Base-by-base conservation (phyloP, 106 monocot genomes). In the Allium cepa region DNA sequence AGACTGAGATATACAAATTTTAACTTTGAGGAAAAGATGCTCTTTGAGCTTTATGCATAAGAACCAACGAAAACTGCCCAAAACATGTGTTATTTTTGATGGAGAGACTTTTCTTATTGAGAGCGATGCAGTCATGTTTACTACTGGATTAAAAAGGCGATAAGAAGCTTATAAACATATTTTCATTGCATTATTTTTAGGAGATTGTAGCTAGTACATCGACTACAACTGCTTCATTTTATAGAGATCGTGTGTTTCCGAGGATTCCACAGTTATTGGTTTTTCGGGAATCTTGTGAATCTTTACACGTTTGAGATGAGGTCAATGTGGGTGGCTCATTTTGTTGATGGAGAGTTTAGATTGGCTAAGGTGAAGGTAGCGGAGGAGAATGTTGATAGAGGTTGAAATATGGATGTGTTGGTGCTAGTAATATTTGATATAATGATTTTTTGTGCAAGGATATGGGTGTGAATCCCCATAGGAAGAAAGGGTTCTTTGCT, bases 201-300 rank as follows among this genome's bases (percentile, higher is more conserved):
- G 63, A 72, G 8, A 72, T 78, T 12, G 72, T 82, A 0, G 69
- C 28, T 0, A 82, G 84, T 0, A 67, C 87, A 22, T 26, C 69
- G 49, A 62, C 66, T 14, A 65, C 80, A 1, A 80, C 74, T 12
- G 62, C 85, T 73, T 78, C 87, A 53, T 78, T 88, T 12, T 92
- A 85, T 48, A 87, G 85, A 78, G 85, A 85, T n/a, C 79, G 78
- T 74, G 79, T 93, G 17, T 85, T 85, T 49, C 88, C 88, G 7
- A 50, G 69, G 16, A 85, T 93, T 9, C 85, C 88, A 8, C 88
- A 8, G 70, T 93, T 16, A 49, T 93, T 12, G 88, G 92, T 0
- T 88, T 83, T 53, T 88, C 85, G 0, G 88, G 88, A 66, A 88
- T 71, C 3, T 79, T 0, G 8, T 78, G 2, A 93, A 85, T 49